Evolutionary conservation across 306 rosid species (phyloP).

Genomic region (Calophaca sinica): DNA sequence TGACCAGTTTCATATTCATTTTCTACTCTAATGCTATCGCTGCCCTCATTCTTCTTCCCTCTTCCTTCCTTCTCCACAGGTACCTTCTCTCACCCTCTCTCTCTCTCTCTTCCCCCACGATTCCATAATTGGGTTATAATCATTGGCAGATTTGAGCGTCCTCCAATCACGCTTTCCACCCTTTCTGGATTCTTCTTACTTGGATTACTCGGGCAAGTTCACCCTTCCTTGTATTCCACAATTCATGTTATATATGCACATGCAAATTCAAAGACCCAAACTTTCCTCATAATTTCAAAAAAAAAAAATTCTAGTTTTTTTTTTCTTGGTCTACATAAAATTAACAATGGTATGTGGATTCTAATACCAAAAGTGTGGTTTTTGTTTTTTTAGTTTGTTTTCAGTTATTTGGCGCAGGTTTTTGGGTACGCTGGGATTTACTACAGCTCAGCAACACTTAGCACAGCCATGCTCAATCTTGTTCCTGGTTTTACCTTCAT

Average conservation of each 20-base stretch:
- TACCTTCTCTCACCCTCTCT: background rate
- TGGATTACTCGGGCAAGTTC: conserved; percentile 68
- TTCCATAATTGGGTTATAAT: too few relatives aligned
- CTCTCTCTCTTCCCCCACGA: background rate
- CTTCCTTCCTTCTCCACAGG: conserved; percentile 64
- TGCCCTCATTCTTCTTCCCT: conserved; percentile 71
- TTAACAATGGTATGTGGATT: conserved; percentile 10
- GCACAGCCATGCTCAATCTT: conserved; percentile 81
- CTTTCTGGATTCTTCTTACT: conserved; percentile 65
- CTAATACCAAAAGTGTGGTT: background rate
- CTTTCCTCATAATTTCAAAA: too few relatives aligned
- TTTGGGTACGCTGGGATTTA: conserved; percentile 77
- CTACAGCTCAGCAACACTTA: conserved; percentile 77
- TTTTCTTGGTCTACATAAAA: too few relatives aligned
- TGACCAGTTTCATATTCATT: conserved; percentile 72
- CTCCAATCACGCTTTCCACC: conserved; percentile 58
- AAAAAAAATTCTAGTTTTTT: too few relatives aligned
- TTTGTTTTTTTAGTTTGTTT: background rate
- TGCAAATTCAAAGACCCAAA: too few relatives aligned
- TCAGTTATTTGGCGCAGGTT: conserved; percentile 61
- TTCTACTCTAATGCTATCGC: conserved; percentile 76
- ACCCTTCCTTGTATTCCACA: background rate
- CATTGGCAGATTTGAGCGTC: conserved; percentile 56
- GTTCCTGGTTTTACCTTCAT: conserved; percentile 77
- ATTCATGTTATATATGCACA: background rate